phyloP scores from a whole-genome alignment of 2,329 filamentous ascomycete species.

The Simplicillium sp. region DNA sequence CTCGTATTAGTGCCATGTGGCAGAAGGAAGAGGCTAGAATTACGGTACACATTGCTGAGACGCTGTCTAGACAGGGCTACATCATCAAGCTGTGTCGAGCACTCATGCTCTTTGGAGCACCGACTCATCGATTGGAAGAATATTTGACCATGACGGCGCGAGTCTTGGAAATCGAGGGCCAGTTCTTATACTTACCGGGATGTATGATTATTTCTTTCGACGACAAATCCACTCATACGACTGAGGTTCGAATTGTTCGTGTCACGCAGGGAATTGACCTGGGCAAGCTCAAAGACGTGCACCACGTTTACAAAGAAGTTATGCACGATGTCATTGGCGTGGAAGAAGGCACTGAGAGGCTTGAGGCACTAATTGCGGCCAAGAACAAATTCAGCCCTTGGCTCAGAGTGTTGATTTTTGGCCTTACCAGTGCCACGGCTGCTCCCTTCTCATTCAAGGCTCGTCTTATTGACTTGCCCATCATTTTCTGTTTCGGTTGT shows the following conservation, averaged over 20 bases:
- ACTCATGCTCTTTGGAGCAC: conserved; percentile 81
- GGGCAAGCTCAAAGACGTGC: conserved; percentile 50
- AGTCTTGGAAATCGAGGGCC: conserved; percentile 75
- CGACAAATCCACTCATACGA: conserved; percentile 55
- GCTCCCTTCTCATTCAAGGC: conserved; percentile 69
- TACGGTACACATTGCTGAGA: conserved; percentile 49
- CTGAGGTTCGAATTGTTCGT: conserved; percentile 56
- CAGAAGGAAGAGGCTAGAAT: conserved; percentile 36
- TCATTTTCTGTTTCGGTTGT: conserved; percentile 61
- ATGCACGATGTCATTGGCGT: conserved; percentile 50
- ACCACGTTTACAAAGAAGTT: conserved; percentile 55
- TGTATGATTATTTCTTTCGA: conserved; percentile 92
- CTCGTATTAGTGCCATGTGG: conserved; percentile 25
- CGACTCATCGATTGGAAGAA: conserved; percentile 81
- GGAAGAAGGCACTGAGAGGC: conserved; percentile 43
- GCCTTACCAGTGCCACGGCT: conserved; percentile 61
- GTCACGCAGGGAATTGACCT: conserved; percentile 48
- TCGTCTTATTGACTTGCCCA: conserved; percentile 61
- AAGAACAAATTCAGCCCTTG: conserved; percentile 43
- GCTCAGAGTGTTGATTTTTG: conserved; percentile 55
- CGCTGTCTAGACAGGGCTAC: conserved; percentile 70
- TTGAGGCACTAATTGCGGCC: conserved; percentile 45
- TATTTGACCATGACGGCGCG: conserved; percentile 80
- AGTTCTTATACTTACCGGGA: conserved; percentile 81
- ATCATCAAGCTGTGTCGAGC: conserved; percentile 75